phyloP scores from a whole-genome alignment of 805 yeast genomes.

The Starmerella tilneyi region DNA sequence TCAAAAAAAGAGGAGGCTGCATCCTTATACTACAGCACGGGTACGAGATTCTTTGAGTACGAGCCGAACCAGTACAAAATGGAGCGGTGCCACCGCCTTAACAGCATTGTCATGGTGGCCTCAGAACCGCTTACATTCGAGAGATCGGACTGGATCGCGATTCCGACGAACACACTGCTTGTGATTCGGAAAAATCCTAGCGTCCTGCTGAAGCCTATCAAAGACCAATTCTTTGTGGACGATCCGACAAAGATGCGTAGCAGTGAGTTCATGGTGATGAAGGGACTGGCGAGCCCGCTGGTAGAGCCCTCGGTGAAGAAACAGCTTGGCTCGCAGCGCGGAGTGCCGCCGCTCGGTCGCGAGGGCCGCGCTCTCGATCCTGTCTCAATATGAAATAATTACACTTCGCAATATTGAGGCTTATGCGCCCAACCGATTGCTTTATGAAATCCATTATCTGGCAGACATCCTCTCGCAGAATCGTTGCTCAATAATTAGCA shows the following conservation, averaged over 20 bases:
- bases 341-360: constrained; percentile 68
- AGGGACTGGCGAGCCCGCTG: constrained; percentile 87
- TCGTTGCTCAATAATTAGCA: no score
- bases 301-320: constrained; percentile 44
- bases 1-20: constrained; percentile 93
- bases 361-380: constrained; percentile 44
- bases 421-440: no score
- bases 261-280: constrained; percentile 72
- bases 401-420: not conserved
- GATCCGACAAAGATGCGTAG: constrained; percentile 61
- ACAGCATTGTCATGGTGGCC: constrained; percentile 92
- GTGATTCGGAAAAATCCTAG: constrained; percentile 70
- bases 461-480: no score
- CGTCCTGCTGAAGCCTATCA: constrained; percentile 79
- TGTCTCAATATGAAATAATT: not conserved
- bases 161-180: constrained; percentile 81
- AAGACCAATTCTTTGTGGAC: constrained; percentile 73
- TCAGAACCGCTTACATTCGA: constrained; percentile 95
- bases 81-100: constrained; percentile 88
- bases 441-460: no score
- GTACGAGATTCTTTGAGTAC: constrained; percentile 80
- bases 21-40: constrained; percentile 86
- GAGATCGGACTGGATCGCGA: constrained; percentile 94
- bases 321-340: constrained; percentile 40
- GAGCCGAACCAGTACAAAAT: constrained; percentile 86